Percentiles rank a stretch among this genome's conserved stretches.
These are phyloP conservation scores for Suhomyces yuchorum DNA, from an alignment of 1,139 yeast genomes.

Conservation along the genomic window DNA sequence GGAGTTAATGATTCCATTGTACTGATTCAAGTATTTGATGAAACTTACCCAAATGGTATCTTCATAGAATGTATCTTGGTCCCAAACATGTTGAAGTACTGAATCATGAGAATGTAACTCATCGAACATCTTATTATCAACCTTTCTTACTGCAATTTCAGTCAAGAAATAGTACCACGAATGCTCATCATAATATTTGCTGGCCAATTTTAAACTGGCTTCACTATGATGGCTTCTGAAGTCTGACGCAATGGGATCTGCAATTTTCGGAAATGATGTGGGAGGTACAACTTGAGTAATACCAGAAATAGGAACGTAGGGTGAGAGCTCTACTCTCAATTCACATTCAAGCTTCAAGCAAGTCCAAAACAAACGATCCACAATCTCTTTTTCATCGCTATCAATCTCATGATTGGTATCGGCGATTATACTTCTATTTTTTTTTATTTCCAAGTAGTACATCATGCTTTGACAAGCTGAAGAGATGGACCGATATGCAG, in stretches of 20 bases:
- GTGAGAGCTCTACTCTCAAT: slow-evolving; percentile 46
- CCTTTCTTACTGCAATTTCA: slow-evolving; percentile 50
- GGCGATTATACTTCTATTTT: slow-evolving; percentile 8
- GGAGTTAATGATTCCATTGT: slow-evolving; percentile 44
- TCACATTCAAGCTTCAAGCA: slow-evolving; percentile 52
- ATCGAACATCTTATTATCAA: slow-evolving; percentile 47
- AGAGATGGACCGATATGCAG: slow-evolving; percentile 38
- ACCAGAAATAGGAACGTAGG: slow-evolving; percentile 45
- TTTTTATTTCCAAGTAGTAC: slow-evolving; percentile 27
- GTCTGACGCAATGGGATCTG: slow-evolving; percentile 27
- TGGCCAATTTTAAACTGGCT: slow-evolving; percentile 32
- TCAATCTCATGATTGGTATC: slow-evolving; percentile 11
- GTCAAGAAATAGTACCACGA: slow-evolving; percentile 53
- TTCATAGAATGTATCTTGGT: slow-evolving; percentile 27
- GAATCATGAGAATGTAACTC: slow-evolving; percentile 34
- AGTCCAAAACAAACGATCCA: slow-evolving; percentile 49
- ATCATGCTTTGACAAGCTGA: slow-evolving; percentile 39
- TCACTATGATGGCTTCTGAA: slow-evolving; percentile 26
- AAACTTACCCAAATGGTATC: slow-evolving; percentile 33
- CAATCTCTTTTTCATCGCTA: slow-evolving; percentile 21
- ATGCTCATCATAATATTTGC: slow-evolving; percentile 38
- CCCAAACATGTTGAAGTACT: slow-evolving; percentile 27
- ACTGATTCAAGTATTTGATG: slow-evolving; percentile 41
- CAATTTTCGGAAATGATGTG: slow-evolving; percentile 43
- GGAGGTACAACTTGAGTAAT: slow-evolving; percentile 46